Base-by-base conservation (phyloP, 805 yeast genomes). In the Pichia cephalocereana region DNA sequence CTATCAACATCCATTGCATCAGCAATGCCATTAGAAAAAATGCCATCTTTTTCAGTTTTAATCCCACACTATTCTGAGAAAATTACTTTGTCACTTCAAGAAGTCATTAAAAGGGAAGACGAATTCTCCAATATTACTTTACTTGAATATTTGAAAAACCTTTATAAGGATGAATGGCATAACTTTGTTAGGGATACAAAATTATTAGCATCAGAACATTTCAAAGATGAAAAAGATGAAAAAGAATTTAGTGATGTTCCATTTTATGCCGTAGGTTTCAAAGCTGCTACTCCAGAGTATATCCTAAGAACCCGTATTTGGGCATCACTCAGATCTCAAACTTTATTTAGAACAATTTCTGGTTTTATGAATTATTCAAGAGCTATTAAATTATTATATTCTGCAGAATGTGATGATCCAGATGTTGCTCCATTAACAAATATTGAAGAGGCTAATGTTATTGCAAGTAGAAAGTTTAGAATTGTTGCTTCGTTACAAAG, bases 61-160 rank as follows among this genome's bases (percentile, higher is more conserved):
- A 76, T 89, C 41, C 96, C 96, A 9, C 96, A 89, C 63, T 89
- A 83, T 63, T 73, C 83, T 8, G 96, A 89, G 62, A 88, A 84
- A 65, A 86, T 89, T 44, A 72, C 84, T 17, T 69, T 88, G 48
- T 76, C 86, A 2, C 70, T 89, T 54, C 79, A 81, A 59, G 96
- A 89, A 61, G 81, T 88, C 19, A 85, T 89, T 48, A 77, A 80
- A 54, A 88, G 82, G 62, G 84, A 79, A 46, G 84, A 79, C 52
- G 80, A 78, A 31, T 75, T 75, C 56, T 77, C 80, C 3, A 70
- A 75, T 59, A 74, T 76, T 37, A 76, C 81, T 2, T 66, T 76
- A 52, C 66, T 77, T 58, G 82, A 77, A 57, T 77, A 77, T 55
- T 65, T 77, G 61, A 77, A 77, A 57, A 77, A 72, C 57, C 67